Conservation (phyloP, 1,284 basidiomycete genomes). For the Fomitopsis pinicola region DNA sequence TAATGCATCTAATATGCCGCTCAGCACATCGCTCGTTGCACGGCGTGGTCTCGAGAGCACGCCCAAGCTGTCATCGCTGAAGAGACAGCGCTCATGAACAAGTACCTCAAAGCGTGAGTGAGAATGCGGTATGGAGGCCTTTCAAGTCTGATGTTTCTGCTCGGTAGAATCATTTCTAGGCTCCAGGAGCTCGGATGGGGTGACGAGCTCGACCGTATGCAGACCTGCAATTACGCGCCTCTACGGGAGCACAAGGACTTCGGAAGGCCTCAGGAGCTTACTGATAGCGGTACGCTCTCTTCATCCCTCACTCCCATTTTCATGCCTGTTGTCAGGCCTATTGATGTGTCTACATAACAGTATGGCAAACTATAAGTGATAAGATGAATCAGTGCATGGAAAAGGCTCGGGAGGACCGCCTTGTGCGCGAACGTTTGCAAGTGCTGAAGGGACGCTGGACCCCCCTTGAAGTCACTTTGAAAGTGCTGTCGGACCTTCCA, state of each 20-base stretch:
- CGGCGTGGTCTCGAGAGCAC: neutral
- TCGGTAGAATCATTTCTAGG: neutral
- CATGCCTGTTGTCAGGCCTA: neutral
- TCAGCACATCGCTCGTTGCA: neutral
- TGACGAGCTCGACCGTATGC: neutral
- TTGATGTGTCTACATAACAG: neutral
- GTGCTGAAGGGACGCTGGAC: neutral
- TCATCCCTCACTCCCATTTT: neutral
- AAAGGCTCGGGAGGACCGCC: neutral
- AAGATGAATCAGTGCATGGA: neutral
- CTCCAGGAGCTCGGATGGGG: neutral
- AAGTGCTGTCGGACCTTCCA: neutral
- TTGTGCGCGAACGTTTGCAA: neutral
- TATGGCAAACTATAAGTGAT: neutral
- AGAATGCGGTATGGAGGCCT: too few species aligned
- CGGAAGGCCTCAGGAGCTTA: neutral
- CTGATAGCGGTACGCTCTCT: neutral
- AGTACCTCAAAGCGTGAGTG: neutral
- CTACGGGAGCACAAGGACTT: neutral
- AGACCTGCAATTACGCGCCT: neutral
- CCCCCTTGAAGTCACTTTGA: neutral
- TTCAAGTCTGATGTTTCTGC: neutral
- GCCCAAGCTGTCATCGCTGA: neutral
- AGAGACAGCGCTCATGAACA: neutral
- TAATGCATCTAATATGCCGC: neutral